These are phyloP conservation scores for Phytophthora podocarpi DNA, from an alignment of 352 stramenopile species.

Conservation along the genomic window DNA sequence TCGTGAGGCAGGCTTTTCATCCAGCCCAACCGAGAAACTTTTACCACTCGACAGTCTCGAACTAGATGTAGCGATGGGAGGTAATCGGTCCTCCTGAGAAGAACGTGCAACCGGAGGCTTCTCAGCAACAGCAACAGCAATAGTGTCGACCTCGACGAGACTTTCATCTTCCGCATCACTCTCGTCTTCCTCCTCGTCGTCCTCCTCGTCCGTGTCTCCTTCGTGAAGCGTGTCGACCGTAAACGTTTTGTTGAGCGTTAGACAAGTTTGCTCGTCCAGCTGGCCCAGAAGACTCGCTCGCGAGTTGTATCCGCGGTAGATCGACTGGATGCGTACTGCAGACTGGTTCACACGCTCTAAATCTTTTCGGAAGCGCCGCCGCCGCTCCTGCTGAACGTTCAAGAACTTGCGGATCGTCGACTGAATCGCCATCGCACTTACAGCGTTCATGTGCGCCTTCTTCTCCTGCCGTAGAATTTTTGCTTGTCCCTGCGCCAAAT, in stretches of 20 bases:
- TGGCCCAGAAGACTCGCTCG: constrained; percentile 47
- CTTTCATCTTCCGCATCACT: not conserved
- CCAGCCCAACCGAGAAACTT: not conserved
- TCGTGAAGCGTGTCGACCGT: constrained; percentile 8
- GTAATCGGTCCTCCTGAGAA: constrained; percentile 20
- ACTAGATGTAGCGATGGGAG: constrained; percentile 10
- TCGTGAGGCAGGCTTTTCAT: not conserved
- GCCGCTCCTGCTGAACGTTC: constrained; percentile 44
- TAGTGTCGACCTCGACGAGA: not conserved
- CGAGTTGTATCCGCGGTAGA: constrained; percentile 70
- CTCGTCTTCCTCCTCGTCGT: constrained; percentile 2
- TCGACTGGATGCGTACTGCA: constrained; percentile 67
- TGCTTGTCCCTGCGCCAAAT: constrained; percentile 41
- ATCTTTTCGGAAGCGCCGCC: constrained; percentile 51
- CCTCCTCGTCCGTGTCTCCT: constrained; percentile 19
- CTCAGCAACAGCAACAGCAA: not conserved
- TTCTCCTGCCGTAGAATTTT: constrained; percentile 44
- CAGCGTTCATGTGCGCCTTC: constrained; percentile 56
- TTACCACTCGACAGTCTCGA: constrained; percentile 21
- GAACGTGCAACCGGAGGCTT: not conserved
- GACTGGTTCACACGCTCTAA: constrained; percentile 68
- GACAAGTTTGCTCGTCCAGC: constrained; percentile 36
- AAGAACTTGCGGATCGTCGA: constrained; percentile 68
- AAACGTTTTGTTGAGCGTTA: constrained; percentile 17
- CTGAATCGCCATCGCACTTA: constrained; percentile 72